phyloP scores from a whole-genome alignment of 1,139 yeast genomes.

The Saccharomyces hybrid region DNA sequence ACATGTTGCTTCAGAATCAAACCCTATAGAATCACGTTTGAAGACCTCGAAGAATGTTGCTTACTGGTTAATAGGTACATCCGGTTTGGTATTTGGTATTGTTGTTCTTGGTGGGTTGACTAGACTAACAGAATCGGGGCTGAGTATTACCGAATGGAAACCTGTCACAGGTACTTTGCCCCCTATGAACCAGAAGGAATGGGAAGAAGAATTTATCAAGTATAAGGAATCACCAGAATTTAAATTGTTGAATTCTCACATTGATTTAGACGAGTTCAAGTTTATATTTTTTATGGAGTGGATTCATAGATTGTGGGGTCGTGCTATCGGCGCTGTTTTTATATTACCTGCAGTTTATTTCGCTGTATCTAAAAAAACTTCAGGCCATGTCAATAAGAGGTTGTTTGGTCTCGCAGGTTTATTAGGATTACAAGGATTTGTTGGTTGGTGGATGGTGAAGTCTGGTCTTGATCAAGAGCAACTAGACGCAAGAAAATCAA shows the following conservation, averaged over 20 bases:
- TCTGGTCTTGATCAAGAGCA: conserved; percentile 86
- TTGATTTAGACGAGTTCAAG: conserved; percentile 87
- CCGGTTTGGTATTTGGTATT: conserved; percentile 87
- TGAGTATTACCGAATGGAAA: conserved; percentile 96
- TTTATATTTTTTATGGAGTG: conserved; percentile 97
- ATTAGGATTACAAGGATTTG: conserved; percentile 86
- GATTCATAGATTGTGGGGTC: conserved; percentile 90
- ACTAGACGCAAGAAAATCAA: conserved; percentile 70
- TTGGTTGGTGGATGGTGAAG: conserved; percentile 99
- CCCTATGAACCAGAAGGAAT: conserved; percentile 68
- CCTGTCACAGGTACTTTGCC: conserved; percentile 96
- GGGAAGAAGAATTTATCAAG: conserved; percentile 78
- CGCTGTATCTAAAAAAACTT: conserved; percentile 58
- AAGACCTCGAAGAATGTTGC: conserved; percentile 44
- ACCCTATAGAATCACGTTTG: not conserved
- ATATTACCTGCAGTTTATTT: conserved; percentile 82
- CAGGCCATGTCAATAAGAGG: conserved; percentile 59
- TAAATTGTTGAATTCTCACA: conserved; percentile 79
- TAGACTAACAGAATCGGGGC: conserved; percentile 88
- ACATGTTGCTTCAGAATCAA: not conserved
- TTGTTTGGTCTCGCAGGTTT: conserved; percentile 66
- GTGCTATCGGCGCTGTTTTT: conserved; percentile 79
- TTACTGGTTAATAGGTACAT: conserved; percentile 85
- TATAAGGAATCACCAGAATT: conserved; percentile 89
- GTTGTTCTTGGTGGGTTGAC: conserved; percentile 96